Evolutionary conservation across 306 rosid species (phyloP).

Genomic region (Glycine tomentella): DNA sequence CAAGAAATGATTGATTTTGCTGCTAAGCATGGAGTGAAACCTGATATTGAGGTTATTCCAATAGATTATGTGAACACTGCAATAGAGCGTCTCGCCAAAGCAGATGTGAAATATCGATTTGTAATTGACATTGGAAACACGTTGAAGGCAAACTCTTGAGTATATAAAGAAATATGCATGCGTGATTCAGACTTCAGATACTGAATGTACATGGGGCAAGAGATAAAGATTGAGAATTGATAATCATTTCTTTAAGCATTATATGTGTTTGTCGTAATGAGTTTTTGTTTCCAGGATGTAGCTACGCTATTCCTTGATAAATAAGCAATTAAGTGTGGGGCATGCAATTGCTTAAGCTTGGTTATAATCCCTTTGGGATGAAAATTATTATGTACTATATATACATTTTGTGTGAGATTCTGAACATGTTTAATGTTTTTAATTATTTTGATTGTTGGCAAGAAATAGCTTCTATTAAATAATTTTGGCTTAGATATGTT

Average conservation of each 20-base stretch:
- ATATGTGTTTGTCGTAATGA: neutral
- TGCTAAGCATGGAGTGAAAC: slow-evolving; percentile 56
- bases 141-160: slow-evolving; percentile 37
- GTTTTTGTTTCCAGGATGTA: neutral
- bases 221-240: neutral
- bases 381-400: no score
- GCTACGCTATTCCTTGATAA: neutral
- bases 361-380: neutral
- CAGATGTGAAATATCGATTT: slow-evolving; percentile 68
- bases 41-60: slow-evolving; percentile 58
- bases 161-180: neutral
- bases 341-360: neutral
- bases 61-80: slow-evolving; percentile 62
- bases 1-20: slow-evolving; percentile 70
- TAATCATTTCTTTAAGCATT: neutral
- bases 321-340: neutral
- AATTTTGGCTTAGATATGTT: no score
- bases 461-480: no score
- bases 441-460: no score
- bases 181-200: neutral
- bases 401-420: no score
- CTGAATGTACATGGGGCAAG: neutral
- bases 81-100: slow-evolving; percentile 56
- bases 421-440: no score
- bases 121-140: slow-evolving; percentile 62